Conservation (phyloP, 805 yeast species). For the Ogataea ganodermae region DNA sequence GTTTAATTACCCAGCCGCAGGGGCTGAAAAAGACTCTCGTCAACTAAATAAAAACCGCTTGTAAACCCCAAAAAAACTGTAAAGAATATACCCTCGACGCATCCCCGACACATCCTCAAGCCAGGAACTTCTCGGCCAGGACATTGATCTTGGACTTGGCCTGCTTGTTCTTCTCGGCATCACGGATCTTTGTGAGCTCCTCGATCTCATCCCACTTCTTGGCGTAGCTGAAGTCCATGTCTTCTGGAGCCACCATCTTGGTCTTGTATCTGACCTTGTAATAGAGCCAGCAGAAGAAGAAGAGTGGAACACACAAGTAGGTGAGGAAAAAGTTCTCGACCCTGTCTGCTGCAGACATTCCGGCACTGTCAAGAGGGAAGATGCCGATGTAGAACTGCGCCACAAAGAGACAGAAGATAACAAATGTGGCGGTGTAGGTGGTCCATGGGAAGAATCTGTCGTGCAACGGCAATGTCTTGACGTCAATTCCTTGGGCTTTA, state of each 20-base stretch:
- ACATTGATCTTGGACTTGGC: slow-evolving; percentile 13
- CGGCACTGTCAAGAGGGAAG: slow-evolving; percentile 51
- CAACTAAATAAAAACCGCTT: too few species aligned
- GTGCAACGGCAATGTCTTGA: slow-evolving; percentile 40
- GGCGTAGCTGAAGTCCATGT: slow-evolving; percentile 39
- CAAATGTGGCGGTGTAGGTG: slow-evolving; percentile 34
- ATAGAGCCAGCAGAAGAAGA: slow-evolving; percentile 51
- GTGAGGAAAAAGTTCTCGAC: slow-evolving; percentile 54
- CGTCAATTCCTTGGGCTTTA: slow-evolving; percentile 49
- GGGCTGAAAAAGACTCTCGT: too few species aligned
- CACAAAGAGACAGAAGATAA: slow-evolving; percentile 50
- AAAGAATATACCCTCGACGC: too few species aligned
- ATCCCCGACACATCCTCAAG: too few species aligned
- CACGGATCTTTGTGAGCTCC: slow-evolving; percentile 14
- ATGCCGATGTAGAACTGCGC: slow-evolving; percentile 71
- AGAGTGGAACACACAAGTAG: slow-evolving; percentile 61
- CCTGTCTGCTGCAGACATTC: slow-evolving; percentile 41
- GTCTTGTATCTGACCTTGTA: slow-evolving; percentile 56
- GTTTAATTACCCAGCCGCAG: too few species aligned
- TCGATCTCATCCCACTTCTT: slow-evolving; percentile 31
- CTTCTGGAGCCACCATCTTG: slow-evolving; percentile 32
- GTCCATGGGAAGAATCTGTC: slow-evolving; percentile 61
- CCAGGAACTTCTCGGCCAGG: slow-evolving; percentile 21
- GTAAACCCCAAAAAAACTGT: too few species aligned
- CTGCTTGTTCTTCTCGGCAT: slow-evolving; percentile 15